Base-by-base conservation (phyloP, 2,329 filamentous ascomycete genomes). In the Penicillium sp. region DNA sequence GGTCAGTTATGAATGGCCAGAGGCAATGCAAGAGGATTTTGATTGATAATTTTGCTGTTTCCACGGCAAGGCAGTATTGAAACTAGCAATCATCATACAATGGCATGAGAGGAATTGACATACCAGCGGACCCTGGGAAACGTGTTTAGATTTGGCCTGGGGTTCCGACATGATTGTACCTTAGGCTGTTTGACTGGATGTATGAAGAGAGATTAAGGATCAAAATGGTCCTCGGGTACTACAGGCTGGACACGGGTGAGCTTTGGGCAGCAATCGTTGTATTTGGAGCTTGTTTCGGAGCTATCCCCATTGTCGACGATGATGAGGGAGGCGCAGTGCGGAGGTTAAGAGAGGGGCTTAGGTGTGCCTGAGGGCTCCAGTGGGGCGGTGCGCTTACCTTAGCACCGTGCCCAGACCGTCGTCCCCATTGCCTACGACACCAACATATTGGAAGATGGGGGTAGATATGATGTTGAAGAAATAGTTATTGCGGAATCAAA, bases 71-170 rank as follows among this genome's bases (percentile, higher is more conserved):
- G 28, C 13, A n/a, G 26, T 24, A 19, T 44, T 13, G 45, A 59
- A 45, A 45, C 9, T 47, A 22, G 42, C 28, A 44, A 62, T 19
- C 24, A n/a, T 30, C 17, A 26, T 33, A 28, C 12, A 30, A 15
- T 38, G 28, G 40, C 38, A 40, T 15, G 30, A 33, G 9, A 33
- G 44, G 22, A 24, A 28, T 30, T 45, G 47, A 58, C 72, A 28
- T 76, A 78, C 76, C 73, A 78, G 65, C 49, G 75, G 75, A 24
- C 66, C 75, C 44, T 62, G 70, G 7, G 74, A 75, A 19, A 77
- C 37, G 40, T 73, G 62, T 53, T 72, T 74, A 26, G 74, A 76
- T 57, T 72, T 63, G 33, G 69, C 64, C 54, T 70, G 66, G 30
- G 58, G 62, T 12, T 63, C 54, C 35, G 72, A 68, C 70, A 74